These are phyloP conservation scores for Teunomyces lycoperdinae DNA, from an alignment of 805 yeast species.

Conservation along the genomic window DNA sequence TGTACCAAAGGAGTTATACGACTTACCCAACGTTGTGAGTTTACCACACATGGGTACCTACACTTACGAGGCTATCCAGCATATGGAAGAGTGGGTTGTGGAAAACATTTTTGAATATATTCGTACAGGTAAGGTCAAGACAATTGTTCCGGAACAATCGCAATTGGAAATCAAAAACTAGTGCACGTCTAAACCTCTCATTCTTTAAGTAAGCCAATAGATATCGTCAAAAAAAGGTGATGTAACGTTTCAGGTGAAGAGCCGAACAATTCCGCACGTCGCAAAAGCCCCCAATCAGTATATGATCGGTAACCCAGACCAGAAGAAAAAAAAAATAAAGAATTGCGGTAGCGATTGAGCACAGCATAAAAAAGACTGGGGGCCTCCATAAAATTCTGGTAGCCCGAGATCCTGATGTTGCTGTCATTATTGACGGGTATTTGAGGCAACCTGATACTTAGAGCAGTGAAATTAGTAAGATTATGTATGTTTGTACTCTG, in stretches of 20 bases:
- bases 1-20: conserved; percentile 59
- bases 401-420: too few species aligned
- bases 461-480: too few species aligned
- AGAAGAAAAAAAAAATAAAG: not conserved
- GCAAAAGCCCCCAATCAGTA: conserved; percentile 2
- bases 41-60: conserved; percentile 91
- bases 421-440: too few species aligned
- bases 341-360: too few species aligned
- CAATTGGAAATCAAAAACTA: conserved; percentile 20
- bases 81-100: conserved; percentile 80
- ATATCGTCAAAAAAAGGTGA: conserved; percentile 12
- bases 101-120: conserved; percentile 61
- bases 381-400: too few species aligned
- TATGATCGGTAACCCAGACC: not conserved
- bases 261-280: not conserved
- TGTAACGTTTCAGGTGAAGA: conserved; percentile 2
- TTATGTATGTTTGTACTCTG: not conserved
- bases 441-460: too few species aligned
- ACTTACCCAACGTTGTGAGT: conserved; percentile 66
- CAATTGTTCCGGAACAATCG: conserved; percentile 78
- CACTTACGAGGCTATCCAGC: conserved; percentile 66
- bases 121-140: conserved; percentile 62
- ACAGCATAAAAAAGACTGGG: too few species aligned
- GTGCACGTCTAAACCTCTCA: not conserved
- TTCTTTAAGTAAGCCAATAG: not conserved